phyloP scores from a whole-genome alignment of 164 flowering plant species.

The Umbilicus rupestris region DNA sequence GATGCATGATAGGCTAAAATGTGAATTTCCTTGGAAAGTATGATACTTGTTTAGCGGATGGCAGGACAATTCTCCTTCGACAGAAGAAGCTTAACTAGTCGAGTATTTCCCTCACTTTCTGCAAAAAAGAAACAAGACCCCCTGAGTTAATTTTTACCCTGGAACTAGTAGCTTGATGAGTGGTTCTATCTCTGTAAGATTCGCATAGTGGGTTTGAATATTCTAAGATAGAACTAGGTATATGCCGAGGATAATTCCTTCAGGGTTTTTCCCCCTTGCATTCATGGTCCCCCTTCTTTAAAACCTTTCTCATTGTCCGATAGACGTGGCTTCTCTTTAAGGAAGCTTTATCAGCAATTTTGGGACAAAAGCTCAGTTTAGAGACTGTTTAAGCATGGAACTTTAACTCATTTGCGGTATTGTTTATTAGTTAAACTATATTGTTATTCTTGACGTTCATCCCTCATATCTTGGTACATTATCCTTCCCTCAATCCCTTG shows the following conservation, averaged over 20 bases:
- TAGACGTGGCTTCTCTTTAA: background rate
- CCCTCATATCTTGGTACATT: background rate
- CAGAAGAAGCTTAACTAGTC: background rate
- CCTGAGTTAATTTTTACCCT: background rate
- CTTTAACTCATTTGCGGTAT: background rate
- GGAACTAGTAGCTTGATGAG: background rate
- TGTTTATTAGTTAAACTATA: background rate
- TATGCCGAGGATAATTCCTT: conserved; percentile 3
- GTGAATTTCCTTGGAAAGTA: no score
- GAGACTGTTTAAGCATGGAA: background rate
- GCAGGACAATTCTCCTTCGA: background rate
- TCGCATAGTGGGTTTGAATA: background rate
- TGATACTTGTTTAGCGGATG: no score
- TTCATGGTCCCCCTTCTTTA: conserved; percentile 1
- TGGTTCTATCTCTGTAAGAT: background rate
- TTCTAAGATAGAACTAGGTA: background rate
- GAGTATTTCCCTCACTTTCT: background rate
- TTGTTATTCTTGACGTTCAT: background rate
- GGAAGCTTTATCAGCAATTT: background rate
- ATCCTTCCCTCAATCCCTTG: no score
- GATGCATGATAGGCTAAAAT: no score
- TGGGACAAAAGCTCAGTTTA: background rate
- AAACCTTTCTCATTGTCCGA: background rate
- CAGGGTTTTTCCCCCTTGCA: background rate
- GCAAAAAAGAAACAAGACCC: conserved; percentile 6